Conservation (phyloP, 1,284 basidiomycete species). For the Ustilago loliicola region DNA sequence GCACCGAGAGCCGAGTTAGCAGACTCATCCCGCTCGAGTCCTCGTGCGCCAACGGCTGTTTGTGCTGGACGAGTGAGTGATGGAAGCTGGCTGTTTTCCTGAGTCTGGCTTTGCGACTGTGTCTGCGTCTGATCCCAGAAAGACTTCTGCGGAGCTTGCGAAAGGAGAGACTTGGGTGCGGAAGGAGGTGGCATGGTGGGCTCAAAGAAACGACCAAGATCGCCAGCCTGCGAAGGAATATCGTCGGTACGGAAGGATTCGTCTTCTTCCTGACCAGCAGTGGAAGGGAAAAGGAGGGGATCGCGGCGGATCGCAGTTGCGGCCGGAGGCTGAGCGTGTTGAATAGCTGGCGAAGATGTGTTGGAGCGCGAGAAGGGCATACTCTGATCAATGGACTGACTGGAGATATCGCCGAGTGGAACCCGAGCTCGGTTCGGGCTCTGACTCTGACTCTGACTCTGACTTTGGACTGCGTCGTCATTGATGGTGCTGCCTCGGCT, state of each 20-base stretch:
- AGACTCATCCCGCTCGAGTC: slow-evolving; percentile 34
- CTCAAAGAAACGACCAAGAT: slow-evolving; percentile 57
- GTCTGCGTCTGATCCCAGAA: slow-evolving; percentile 43
- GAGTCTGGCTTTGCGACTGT: slow-evolving; percentile 30
- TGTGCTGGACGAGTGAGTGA: slow-evolving; percentile 13
- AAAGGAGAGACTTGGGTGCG: slow-evolving; percentile 1
- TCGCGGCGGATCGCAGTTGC: slow-evolving; percentile 20
- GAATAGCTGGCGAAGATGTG: slow-evolving; percentile 34
- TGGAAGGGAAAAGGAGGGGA: slow-evolving; percentile 22
- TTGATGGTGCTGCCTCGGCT: slow-evolving; percentile 12
- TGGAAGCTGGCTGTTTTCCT: slow-evolving; percentile 26
- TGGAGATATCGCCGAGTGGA: slow-evolving; percentile 46
- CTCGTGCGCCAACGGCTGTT: slow-evolving; percentile 6
- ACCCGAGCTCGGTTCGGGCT: slow-evolving; percentile 24
- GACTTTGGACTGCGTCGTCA: slow-evolving; percentile 16
- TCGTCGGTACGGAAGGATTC: slow-evolving; percentile 54
- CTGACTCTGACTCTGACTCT: slow-evolving; percentile 19
- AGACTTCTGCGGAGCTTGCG: slow-evolving; percentile 25
- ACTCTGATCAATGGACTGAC: slow-evolving; percentile 43
- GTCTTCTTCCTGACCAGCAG: slow-evolving; percentile 30
- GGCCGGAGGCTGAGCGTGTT: slow-evolving; percentile 19
- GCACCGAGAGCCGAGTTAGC: slow-evolving; percentile 62
- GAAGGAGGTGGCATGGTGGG: slow-evolving; percentile 45
- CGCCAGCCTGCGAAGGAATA: slow-evolving; percentile 48
- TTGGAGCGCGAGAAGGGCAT: slow-evolving; percentile 36